Percentiles rank a stretch among this genome's conserved stretches.
Evolutionary conservation across 2,329 filamentous ascomycete species (phyloP).

Genomic region (Penicillium decumbens): DNA sequence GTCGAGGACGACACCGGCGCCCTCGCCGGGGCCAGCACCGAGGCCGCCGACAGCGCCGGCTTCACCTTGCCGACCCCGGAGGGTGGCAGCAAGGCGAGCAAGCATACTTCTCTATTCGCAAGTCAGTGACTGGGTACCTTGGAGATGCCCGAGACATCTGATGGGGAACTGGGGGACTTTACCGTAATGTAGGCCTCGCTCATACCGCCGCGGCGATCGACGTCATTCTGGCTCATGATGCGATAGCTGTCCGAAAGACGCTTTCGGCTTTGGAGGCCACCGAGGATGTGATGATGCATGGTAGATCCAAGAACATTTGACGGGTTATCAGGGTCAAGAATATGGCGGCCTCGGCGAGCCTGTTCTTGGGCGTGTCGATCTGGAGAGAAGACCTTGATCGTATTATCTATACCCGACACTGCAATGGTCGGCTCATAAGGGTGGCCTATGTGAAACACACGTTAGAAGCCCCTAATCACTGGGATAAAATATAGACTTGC

Average conservation of each 20-base stretch:
- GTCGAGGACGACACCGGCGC: conserved; percentile 38
- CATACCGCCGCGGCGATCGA: conserved; percentile 54
- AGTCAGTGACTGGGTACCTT: conserved; percentile 6
- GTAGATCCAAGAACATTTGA: conserved; percentile 33
- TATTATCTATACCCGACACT: conserved; percentile 63
- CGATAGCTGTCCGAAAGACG: conserved; percentile 57
- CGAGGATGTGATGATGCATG: conserved; percentile 19
- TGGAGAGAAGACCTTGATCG: conserved; percentile 64
- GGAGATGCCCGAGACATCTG: neutral
- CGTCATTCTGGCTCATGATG: conserved; percentile 60
- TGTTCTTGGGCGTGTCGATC: conserved; percentile 55
- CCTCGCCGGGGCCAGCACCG: conserved; percentile 29
- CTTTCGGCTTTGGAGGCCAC: conserved; percentile 53
- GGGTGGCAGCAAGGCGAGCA: conserved; percentile 40
- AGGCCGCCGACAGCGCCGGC: conserved; percentile 21
- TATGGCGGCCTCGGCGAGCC: conserved; percentile 55
- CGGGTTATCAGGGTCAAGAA: conserved; percentile 47
- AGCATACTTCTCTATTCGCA: conserved; percentile 45
- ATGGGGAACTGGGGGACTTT: conserved; percentile 14
- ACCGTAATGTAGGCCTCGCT: conserved; percentile 56
- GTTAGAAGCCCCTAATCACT: neutral
- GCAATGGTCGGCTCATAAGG: conserved; percentile 64
- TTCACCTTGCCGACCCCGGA: conserved; percentile 35
- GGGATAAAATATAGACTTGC: conserved; percentile 29
- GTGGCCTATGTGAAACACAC: conserved; percentile 46